These are phyloP conservation scores for Abrus precatorius DNA, from an alignment of 306 rosid genomes.

Conservation along the genomic window DNA sequence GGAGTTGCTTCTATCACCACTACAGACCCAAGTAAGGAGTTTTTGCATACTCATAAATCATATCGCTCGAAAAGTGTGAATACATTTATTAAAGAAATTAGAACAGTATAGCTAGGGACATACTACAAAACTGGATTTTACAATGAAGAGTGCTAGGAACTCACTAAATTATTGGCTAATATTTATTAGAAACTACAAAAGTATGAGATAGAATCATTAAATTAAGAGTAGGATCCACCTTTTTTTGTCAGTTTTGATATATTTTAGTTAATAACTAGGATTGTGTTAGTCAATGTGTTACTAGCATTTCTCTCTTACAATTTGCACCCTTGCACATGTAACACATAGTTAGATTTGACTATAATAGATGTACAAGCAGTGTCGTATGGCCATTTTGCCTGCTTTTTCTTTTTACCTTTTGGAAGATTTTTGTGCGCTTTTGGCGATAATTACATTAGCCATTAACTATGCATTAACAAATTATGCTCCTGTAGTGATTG, in stretches of 20 bases:
- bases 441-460: neutral
- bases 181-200: too few species aligned
- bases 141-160: too few species aligned
- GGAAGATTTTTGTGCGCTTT: neutral
- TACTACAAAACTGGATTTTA: neutral
- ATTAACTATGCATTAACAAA: neutral
- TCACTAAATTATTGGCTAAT: too few species aligned
- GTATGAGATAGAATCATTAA: too few species aligned
- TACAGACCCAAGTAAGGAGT: slow-evolving; percentile 87
- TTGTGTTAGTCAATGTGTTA: too few species aligned
- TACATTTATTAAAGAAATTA: neutral
- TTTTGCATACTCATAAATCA: slow-evolving; percentile 13
- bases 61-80: slow-evolving; percentile 19
- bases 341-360: neutral
- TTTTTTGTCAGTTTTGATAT: too few species aligned
- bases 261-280: too few species aligned
- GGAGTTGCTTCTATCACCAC: slow-evolving; percentile 94
- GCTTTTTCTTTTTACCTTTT: neutral
- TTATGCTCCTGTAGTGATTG: neutral
- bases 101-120: neutral
- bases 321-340: neutral
- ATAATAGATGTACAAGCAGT: neutral
- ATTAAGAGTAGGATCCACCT: too few species aligned
- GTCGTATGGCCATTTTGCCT: neutral
- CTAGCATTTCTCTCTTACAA: too few species aligned